Conservation (phyloP, 768 basidiomycete genomes). For the Leccinum aurantiacum region DNA sequence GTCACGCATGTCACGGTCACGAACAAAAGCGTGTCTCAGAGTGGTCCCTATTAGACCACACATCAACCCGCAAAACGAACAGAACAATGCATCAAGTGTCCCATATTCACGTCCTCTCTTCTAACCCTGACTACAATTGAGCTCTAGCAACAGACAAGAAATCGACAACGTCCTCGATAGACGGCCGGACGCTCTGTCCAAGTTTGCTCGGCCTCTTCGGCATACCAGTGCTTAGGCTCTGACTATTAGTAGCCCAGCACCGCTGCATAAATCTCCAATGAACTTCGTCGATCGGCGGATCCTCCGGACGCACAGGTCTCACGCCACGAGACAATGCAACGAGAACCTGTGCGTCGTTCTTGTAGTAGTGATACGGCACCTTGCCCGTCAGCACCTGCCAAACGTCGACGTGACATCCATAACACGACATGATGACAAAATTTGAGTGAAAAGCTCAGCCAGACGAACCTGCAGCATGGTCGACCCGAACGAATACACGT, state of each 20-base stretch:
- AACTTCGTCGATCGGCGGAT: slow-evolving; percentile 1
- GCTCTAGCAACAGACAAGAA: slow-evolving; percentile 17
- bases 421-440: neutral
- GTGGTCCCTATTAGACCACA: no score
- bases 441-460: neutral
- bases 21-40: no score
- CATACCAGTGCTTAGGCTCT: neutral
- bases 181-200: slow-evolving; percentile 9
- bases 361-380: slow-evolving; percentile 26
- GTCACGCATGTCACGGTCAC: neutral
- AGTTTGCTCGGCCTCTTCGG: neutral
- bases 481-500: slow-evolving; percentile 45
- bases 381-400: slow-evolving; percentile 29
- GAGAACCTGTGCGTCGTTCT: slow-evolving; percentile 25
- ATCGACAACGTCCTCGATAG: slow-evolving; percentile 16
- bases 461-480: slow-evolving; percentile 30
- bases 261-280: slow-evolving; percentile 23
- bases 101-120: neutral
- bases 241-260: slow-evolving; percentile 29
- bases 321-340: slow-evolving; percentile 19
- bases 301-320: slow-evolving; percentile 10
- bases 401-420: neutral
- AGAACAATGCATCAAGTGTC: neutral
- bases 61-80: slow-evolving; percentile 12
- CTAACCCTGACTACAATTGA: neutral